phyloP scores from a whole-genome alignment of 106 monocot genomes.

The Platanthera zijinensis region DNA sequence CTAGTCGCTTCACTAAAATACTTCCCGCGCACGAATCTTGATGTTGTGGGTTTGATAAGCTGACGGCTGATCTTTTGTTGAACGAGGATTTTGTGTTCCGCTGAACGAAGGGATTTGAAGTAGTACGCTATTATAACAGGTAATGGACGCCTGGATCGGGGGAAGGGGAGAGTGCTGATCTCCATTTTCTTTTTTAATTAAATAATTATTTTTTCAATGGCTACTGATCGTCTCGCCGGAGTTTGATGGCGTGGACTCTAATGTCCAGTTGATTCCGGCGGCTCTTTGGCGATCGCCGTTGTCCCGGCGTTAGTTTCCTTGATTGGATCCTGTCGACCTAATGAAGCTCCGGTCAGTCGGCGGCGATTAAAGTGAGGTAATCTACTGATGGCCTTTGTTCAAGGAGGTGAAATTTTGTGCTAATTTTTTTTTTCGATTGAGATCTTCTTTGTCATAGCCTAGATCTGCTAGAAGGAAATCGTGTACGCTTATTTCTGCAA shows the following conservation, averaged over 20 bases:
- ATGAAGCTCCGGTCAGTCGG: neutral
- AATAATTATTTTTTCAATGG: neutral
- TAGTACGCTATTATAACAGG: neutral
- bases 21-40: neutral
- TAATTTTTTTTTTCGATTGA: neutral
- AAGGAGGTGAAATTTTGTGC: neutral
- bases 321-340: neutral
- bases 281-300: neutral
- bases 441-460: neutral
- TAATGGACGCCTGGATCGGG: neutral
- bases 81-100: neutral
- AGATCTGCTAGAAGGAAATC: neutral
- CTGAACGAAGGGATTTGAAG: neutral
- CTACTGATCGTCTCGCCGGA: neutral
- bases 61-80: neutral
- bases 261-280: neutral
- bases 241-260: neutral
- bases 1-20: neutral
- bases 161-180: neutral
- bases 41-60: neutral
- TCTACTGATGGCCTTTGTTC: neutral
- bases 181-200: neutral
- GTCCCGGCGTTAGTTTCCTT: neutral
- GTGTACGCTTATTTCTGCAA: neutral
- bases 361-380: neutral